Base-by-base conservation (phyloP, 108 stramenopile species). In the Asterionellopsis glacialis region DNA sequence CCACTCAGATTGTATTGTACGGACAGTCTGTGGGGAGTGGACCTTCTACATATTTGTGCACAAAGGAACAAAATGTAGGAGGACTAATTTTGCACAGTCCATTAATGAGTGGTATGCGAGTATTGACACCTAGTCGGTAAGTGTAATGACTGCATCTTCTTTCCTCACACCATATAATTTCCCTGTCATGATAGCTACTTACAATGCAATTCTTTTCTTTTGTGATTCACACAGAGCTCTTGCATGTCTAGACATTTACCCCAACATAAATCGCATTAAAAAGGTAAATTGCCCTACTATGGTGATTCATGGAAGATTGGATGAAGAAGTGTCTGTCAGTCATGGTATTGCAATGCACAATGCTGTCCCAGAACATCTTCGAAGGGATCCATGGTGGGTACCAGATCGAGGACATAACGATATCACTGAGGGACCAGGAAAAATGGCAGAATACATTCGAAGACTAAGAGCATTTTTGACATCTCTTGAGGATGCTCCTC, bases 1-100 rank as follows among this genome's bases (percentile, higher is more conserved):
- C 49, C 19, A 61, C 60, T 4, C 76, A 83, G 25, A 79, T 95
- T 33, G 67, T 95, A n/a, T 44, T 95, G 42, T 95, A 95, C 51
- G 94, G 94, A 13, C 90, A 92, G 62, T 83, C 81, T n/a, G 89
- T 95, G n/a, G 94, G 94, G 6, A 71, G 74, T 42, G 94, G 94
- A 16, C 94, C 94, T 15, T 80, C 81, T 19, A 87, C 84, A 60
- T 85, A 89, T 70, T 52, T 89, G 27, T 83, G 74, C 76, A 11
- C 64, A 62, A 11, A 59, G 77, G 25, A 57, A 64, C 15, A 43
- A 38, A 67, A 79, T 40, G 66, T 90, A 18, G 94, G 88, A 16
- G 94, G 90, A 16, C 62, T 95, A 41, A 72, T 95, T 15, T 42
- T 91, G 65, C 91, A 95, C 61, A 76, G 74, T 44, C 84, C 94